Evolutionary conservation across 192 early-diverging fungal species (phyloP), one percentile per base, ranked within the genome.

Genomic region (Coemansia sp.): DNA sequence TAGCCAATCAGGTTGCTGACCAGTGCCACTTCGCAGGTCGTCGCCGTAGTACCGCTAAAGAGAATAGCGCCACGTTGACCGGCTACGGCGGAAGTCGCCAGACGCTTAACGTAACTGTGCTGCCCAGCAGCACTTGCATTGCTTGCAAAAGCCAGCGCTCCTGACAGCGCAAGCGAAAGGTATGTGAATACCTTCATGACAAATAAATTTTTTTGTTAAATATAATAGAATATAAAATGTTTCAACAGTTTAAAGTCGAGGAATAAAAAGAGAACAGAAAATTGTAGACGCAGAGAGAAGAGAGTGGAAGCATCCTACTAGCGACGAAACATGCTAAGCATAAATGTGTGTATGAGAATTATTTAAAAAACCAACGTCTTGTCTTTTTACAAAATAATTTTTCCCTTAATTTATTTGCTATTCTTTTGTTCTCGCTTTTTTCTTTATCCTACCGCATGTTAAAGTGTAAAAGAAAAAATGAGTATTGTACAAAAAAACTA

Each of bases 1-100:
- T 65, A 76, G 1, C 66, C 73, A 2, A 66, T 19, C 42, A 62
- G 60, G 55, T 76, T 62, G 63, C 73, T 76, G n/a, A 62, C 53
- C 42, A 76, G 52, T 0, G 73, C 73, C 15, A 76, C 49, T 53
- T 76, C 67, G 9, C 73, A 76, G 4, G 67, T 66, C 1, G 73
- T 76, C 9, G 67, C 43, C 14, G 27, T 42, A 30, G 58, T 67
- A 18, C 65, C 65, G 46, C 65, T 66, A n/a, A 62, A 43, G 23
- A 76, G 55, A 9, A 76, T 25, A 0, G 55, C 67, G 17, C 73
- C 73, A 9, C 53, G 65, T 60, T 66, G 57, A 7, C 34, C 55
- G 1, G 42, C 27, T 1, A 62, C 60, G 12, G 55, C 55, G 33
- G 59, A 41, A 0, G 55, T 62, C 4, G 53, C 67, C 12, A 76